A percentile compares a stretch with the other conserved stretches of the same genome.
Conservation (phyloP, 306 rosid genomes). For the Dalbergia cultrata region DNA sequence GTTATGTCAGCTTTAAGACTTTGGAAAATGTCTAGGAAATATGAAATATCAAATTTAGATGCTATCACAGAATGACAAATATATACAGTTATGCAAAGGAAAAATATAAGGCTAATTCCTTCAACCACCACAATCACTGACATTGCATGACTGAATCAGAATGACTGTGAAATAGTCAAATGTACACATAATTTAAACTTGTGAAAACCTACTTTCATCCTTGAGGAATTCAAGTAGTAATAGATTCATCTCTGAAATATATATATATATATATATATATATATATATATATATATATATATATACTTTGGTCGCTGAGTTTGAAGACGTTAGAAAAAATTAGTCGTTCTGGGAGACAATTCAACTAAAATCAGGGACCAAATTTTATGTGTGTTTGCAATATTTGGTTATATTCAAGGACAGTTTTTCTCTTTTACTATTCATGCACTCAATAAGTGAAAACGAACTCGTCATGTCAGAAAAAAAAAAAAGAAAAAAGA, state of each 20-base stretch:
- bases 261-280: neutral
- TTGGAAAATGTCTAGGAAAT: constrained; percentile 10
- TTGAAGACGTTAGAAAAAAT: too few species aligned
- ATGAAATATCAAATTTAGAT: neutral
- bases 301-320: neutral
- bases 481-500: neutral
- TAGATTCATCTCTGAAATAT: too few species aligned
- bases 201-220: too few species aligned
- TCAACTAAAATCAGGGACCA: too few species aligned
- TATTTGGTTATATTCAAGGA: too few species aligned
- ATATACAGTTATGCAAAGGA: neutral
- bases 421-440: neutral
- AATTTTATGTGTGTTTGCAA: too few species aligned
- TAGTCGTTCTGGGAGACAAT: too few species aligned
- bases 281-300: too few species aligned
- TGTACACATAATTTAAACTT: neutral
- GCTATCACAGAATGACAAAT: constrained; percentile 6
- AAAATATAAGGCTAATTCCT: neutral
- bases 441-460: constrained; percentile 15
- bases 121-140: neutral
- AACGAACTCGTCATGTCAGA: neutral
- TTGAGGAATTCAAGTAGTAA: too few species aligned
- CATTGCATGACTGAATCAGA: constrained; percentile 18
- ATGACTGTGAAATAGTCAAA: neutral
- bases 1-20: neutral